Evolutionary conservation across 2,329 filamentous ascomycete species (phyloP).

Genomic region (Cadophora malorum): DNA sequence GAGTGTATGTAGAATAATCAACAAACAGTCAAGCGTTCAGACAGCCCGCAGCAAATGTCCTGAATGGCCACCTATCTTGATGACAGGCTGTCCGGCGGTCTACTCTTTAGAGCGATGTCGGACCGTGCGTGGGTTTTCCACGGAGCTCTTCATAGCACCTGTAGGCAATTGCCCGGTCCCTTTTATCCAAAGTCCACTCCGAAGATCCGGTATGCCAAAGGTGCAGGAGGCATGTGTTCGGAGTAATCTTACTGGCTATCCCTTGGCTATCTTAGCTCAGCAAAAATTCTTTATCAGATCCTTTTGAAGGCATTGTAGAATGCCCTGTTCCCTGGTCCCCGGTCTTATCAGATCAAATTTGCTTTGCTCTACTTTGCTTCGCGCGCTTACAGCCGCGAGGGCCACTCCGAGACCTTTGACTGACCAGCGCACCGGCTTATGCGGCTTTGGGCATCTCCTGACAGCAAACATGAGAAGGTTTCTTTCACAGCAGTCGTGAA

Average conservation of each 20-base stretch:
- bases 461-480: neutral
- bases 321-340: neutral
- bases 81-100: too few species aligned
- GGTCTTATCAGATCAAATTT: conserved; percentile 19
- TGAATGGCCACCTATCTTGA: too few species aligned
- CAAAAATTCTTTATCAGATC: conserved; percentile 19
- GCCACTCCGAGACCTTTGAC: conserved; percentile 11
- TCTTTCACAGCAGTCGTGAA: neutral
- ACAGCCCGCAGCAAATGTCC: neutral
- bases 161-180: neutral
- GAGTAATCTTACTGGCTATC: conserved; percentile 9
- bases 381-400: conserved; percentile 12
- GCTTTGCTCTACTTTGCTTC: neutral
- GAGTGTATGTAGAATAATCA: neutral
- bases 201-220: neutral
- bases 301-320: conserved; percentile 14
- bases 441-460: conserved; percentile 1
- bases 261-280: conserved; percentile 17
- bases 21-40: neutral
- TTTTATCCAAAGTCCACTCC: neutral
- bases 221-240: neutral
- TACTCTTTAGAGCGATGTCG: neutral
- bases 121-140: neutral
- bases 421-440: neutral
- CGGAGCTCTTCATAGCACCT: neutral